These are phyloP conservation scores for Silene noctiflora DNA, from an alignment of 179 eudicot species.

Conservation along the genomic window DNA sequence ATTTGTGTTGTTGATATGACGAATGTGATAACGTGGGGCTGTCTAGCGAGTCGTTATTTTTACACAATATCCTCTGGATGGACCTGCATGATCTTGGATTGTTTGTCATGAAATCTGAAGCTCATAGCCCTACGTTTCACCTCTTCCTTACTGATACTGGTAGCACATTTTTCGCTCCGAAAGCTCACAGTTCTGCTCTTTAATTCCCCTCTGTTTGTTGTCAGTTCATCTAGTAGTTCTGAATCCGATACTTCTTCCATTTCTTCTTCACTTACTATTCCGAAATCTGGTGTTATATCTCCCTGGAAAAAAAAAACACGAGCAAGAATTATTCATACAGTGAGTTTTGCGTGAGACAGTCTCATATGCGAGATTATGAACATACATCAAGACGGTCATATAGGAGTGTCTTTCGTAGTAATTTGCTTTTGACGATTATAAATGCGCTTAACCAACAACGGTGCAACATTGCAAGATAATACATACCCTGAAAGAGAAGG, in stretches of 20 bases:
- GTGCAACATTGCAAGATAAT: too few relatives aligned
- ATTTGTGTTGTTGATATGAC: too few relatives aligned
- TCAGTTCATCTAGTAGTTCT: slow-evolving; percentile 43
- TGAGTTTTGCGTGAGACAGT: not conserved
- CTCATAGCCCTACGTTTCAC: slow-evolving; percentile 17
- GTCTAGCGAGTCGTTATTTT: not conserved
- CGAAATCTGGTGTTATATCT: slow-evolving; percentile 9
- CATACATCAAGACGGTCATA: not conserved
- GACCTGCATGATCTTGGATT: slow-evolving; percentile 18
- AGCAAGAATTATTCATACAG: not conserved
- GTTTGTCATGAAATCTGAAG: slow-evolving; percentile 23
- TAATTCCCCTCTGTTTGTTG: slow-evolving; percentile 45
- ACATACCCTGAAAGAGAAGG: slow-evolving; percentile 23
- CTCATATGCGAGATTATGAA: not conserved
- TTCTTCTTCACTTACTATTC: slow-evolving; percentile 15
- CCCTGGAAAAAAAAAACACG: not conserved
- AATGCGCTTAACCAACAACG: too few relatives aligned
- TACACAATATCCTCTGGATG: slow-evolving; percentile 20
- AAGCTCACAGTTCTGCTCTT: slow-evolving; percentile 30
- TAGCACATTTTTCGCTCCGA: slow-evolving; percentile 23
- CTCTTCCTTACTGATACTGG: slow-evolving; percentile 3
- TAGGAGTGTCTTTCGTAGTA: too few relatives aligned
- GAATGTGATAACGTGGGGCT: too few relatives aligned
- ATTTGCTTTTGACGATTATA: too few relatives aligned
- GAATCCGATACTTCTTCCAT: slow-evolving; percentile 23